Conservation (phyloP, 768 basidiomycete genomes). For the Grammothele lineata region DNA sequence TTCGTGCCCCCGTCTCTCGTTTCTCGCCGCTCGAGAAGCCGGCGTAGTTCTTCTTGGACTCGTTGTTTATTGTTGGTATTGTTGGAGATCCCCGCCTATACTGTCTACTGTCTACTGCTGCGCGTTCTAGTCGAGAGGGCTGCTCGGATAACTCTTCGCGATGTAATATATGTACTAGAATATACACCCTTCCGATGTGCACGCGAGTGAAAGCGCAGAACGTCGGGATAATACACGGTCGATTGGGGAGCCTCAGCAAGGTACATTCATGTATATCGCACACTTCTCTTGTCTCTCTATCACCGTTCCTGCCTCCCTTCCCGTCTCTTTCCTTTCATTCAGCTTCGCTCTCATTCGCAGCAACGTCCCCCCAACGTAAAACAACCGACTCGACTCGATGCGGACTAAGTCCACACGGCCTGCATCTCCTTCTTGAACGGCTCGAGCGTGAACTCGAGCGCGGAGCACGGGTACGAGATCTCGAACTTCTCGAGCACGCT, state of each 20-base stretch:
- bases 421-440: constrained; percentile 72
- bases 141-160: constrained; percentile 1
- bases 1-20: no score
- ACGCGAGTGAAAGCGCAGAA: no score
- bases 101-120: no score
- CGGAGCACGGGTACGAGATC: constrained; percentile 91
- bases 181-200: not conserved
- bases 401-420: constrained; percentile 13
- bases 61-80: no score
- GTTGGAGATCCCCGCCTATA: no score
- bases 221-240: not conserved
- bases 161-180: constrained; percentile 14
- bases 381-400: no score
- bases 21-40: no score
- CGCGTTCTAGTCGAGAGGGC: no score
- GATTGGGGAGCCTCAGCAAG: not conserved
- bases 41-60: no score
- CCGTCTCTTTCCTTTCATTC: not conserved
- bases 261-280: not conserved
- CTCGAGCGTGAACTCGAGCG: constrained; percentile 90
- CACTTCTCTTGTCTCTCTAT: not conserved
- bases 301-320: not conserved
- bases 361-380: no score
- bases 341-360: not conserved
- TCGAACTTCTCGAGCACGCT: constrained; percentile 90